Base-by-base conservation (phyloP, 306 rosid genomes). In the Ormosia semicastrata region DNA sequence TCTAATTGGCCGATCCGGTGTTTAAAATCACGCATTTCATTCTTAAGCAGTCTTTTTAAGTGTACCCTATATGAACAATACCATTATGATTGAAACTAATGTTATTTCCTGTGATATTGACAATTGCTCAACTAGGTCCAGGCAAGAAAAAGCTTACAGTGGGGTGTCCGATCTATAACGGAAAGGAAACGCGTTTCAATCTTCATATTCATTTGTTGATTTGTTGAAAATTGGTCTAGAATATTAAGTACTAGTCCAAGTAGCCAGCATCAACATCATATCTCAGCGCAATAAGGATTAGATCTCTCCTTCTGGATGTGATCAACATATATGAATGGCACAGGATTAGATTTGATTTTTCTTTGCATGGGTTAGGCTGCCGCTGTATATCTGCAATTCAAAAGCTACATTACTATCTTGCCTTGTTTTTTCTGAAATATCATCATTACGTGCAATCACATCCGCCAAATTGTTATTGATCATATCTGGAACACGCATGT, bases 381-480 rank as follows among this genome's bases (percentile, higher is more conserved):
- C 72, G 77, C 73, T 77, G 10, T 37, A 29, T 12, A 36, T 39
- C 24, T 81, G 33, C n/a, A 64, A 24, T 24, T 24, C 24, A 24
- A 24, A 60, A n/a, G 8, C 52, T 56, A 75, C 70, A 75, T 14
- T 81, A 53, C 60, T 33, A 17, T 54, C 30, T 71, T 63, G 17
- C 29, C 53, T 32, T 54, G 11, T 30, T 71, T 37, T 71, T 52
- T 4, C 67, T 71, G 18, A 15, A 43, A 79, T 71, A 65, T 53
- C 66, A 85, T 88, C 49, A 85, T 88, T 79, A 13, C 6, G 6
- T 17, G 78, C 85, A 82, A 56, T 84, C 54, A 41, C 7, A 33
- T 73, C 18, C 56, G 40, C 62, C 76, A 62, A 81, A 39, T 72
- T 52, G 66, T 39, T 39, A 43, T 3, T 73, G 18, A 65, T 40